Base-by-base conservation (phyloP, 345 rosid species). In the Rhodomyrtus tomentosa region DNA sequence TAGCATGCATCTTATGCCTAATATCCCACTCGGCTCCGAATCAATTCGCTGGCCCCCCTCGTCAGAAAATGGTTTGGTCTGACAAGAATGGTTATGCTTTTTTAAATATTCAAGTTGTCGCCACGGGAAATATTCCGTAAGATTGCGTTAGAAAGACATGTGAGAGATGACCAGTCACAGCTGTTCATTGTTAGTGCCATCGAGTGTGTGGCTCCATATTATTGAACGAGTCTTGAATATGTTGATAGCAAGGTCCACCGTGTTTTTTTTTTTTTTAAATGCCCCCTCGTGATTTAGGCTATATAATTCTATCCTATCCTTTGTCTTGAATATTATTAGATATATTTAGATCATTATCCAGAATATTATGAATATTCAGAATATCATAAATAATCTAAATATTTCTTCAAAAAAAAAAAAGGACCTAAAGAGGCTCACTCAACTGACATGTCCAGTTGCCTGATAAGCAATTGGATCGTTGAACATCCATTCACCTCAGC, bases 41-140 rank as follows among this genome's bases (percentile, higher is more conserved):
- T 32, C 7, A 36, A 1, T 68, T 36, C 13, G 0, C 6, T 0
- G 0, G 1, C 45, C 25, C 25, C 79, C 79, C 10, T 36, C 3
- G 12, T 68, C 10, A 36, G 6, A 68, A 68, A 68, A 36, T 36
- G 20, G 45, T 68, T 1, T 9, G 13, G 6, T 68, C 12, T 18
- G 1, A 68, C 2, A 5, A 24, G 16, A 68, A 36, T 18, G 5
- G 4, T 18, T 68, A 1, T 36, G 45, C 4, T 68, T 36, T 11
- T 16, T 36, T 68, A 36, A 36, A 14, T 36, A 36, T 38, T 68
- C 3, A 12, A 68, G 38, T 13, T 10, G 0, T 68, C 1, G 2
- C 3, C 13, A 36, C 4, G 11, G 10, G 1, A 53, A 36, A 68
- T 68, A 68, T 36, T 68, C 1, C 10, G 9, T 36, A 68, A 36